Conservation (phyloP, 164 flowering plant genomes). For the Magnolia changhungtana region DNA sequence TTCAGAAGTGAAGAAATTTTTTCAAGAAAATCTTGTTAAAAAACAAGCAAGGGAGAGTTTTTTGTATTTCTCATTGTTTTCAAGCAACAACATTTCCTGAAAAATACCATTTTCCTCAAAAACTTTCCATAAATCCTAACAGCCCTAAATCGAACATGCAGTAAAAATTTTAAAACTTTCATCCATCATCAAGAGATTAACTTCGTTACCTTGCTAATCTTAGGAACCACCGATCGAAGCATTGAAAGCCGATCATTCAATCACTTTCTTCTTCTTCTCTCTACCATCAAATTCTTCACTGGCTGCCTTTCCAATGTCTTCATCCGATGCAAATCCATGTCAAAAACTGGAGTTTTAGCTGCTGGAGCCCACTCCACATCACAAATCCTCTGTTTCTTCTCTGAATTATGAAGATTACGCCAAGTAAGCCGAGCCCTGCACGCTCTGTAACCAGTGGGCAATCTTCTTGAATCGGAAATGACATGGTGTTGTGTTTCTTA, state of each 20-base stretch:
- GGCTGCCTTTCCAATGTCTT: constrained; percentile 77
- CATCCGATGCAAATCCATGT: constrained; percentile 10
- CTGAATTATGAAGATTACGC: constrained; percentile 17
- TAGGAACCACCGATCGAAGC: constrained; percentile 92
- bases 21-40: no score
- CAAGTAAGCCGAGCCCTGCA: constrained; percentile 22
- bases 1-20: no score
- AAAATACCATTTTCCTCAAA: no score
- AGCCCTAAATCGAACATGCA: background rate
- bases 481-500: constrained; percentile 12
- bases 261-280: constrained; percentile 82
- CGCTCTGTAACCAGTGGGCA: constrained; percentile 28
- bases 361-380: constrained; percentile 37
- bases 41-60: no score
- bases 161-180: no score
- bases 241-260: constrained; percentile 89
- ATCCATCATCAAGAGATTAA: background rate
- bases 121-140: no score
- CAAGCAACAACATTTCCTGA: no score
- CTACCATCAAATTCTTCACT: constrained; percentile 93
- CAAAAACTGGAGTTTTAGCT: constrained; percentile 26
- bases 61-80: no score
- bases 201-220: constrained; percentile 75
- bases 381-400: constrained; percentile 15
- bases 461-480: constrained; percentile 36